Base-by-base conservation (phyloP, 2,329 filamentous ascomycete genomes). In the Coleophoma crateriformis region DNA sequence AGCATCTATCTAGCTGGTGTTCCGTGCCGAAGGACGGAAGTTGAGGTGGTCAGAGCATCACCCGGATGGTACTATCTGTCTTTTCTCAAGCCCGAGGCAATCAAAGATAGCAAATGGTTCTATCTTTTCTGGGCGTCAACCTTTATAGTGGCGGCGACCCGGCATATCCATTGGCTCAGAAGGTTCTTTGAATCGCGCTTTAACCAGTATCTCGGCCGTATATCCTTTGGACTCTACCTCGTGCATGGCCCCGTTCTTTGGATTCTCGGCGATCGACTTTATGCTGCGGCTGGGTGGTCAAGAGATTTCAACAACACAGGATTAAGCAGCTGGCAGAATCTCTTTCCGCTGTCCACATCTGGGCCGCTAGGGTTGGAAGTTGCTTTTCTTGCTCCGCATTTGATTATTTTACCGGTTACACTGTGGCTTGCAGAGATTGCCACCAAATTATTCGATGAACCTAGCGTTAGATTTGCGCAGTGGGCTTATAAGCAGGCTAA, bases 21-120 rank as follows among this genome's bases (percentile, higher is more conserved):
- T 0, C 84, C 84, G 0, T 75, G 78, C 1, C 66, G 69, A 45
- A 74, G 70, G 45, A 58, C 60, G 2, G 69, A 79, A 14, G 55
- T 81, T 3, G 60, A 72, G 4, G 63, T 75, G 7, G 64, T 87
- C 2, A 66, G 70, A 22, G 70, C 71, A 22, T 81, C 75, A n/a
- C 75, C 78, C 0, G 82, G 83, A 3, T 65, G 62, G 63, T 50
- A 57, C 33, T 50, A 48, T 34, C 45, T 55, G 32, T 51, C 81
- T 0, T 74, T 72, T 51, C 68, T 87, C 50, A 85, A 84, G 52
- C 81, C 83, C 0, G 80, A 85, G 59, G 82, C 82, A 1, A 78
- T 83, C 10, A 84, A 73, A 56, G 80, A 85, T 61, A 76, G 74
- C 60, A 86, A 85, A 64, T 86, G 81, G 81, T 85, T 85, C 65